Evolutionary conservation across 768 basidiomycete genomes (phyloP).

Genomic region (Rickenella mellea): DNA sequence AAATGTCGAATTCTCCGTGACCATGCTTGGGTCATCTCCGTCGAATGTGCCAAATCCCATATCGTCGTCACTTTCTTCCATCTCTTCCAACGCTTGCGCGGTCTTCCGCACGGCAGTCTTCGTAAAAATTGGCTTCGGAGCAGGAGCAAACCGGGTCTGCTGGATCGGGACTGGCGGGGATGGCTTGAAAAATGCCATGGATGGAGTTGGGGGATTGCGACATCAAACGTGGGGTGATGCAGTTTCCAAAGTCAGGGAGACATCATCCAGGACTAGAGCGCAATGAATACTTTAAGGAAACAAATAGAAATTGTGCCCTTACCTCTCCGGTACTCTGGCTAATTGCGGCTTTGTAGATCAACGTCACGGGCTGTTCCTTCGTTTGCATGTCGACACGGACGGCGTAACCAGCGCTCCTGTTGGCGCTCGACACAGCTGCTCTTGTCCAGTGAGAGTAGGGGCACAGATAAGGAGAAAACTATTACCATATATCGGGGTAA

Average conservation of each 20-base stretch:
- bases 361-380: constrained; percentile 25
- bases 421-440: constrained; percentile 29
- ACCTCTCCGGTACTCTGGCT: constrained; percentile 35
- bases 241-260: constrained; percentile 34
- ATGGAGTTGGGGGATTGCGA: constrained; percentile 24
- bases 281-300: neutral
- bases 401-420: constrained; percentile 31
- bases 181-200: constrained; percentile 26
- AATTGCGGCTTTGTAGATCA: constrained; percentile 33
- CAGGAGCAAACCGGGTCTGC: neutral
- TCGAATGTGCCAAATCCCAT: too few relatives aligned
- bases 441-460: too few relatives aligned
- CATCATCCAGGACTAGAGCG: constrained; percentile 29
- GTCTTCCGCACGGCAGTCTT: too few relatives aligned
- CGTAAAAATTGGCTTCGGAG: neutral
- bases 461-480: too few relatives aligned
- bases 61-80: too few relatives aligned
- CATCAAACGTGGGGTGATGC: constrained; percentile 29
- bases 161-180: neutral
- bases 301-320: constrained; percentile 1
- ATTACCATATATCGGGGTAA: too few relatives aligned
- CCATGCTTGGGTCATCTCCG: too few relatives aligned
- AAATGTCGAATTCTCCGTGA: constrained; percentile 19
- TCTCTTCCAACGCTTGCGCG: too few relatives aligned
- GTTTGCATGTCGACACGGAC: constrained; percentile 33